Evolutionary conservation across 2,329 filamentous ascomycete species (phyloP).

Genomic region (Harringtonia aguacate): DNA sequence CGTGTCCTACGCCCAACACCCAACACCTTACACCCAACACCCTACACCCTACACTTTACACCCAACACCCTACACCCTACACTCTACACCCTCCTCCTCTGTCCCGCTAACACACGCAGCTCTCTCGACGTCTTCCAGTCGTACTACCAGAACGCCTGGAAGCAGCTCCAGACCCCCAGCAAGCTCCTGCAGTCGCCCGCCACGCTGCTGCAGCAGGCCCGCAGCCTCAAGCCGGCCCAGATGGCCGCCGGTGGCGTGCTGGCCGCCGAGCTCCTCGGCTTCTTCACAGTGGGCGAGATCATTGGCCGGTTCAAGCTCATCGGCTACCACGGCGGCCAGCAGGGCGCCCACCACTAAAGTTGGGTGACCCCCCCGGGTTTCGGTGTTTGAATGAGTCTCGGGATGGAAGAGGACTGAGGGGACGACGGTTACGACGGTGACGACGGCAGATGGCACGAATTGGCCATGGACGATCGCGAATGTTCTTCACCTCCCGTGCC

Average conservation of each 20-base stretch:
- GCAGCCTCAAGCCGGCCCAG: conserved; percentile 62
- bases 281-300: conserved; percentile 98
- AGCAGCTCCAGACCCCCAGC: conserved; percentile 58
- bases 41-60: too few species aligned
- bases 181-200: conserved; percentile 39
- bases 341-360: conserved; percentile 47
- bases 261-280: conserved; percentile 77
- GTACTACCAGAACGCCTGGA: conserved; percentile 69
- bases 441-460: too few species aligned
- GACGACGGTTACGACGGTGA: neutral
- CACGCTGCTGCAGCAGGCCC: conserved; percentile 33
- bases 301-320: conserved; percentile 91
- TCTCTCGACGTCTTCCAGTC: conserved; percentile 72
- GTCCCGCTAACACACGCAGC: conserved; percentile 30
- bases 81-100: too few species aligned
- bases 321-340: conserved; percentile 69
- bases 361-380: too few species aligned
- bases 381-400: too few species aligned
- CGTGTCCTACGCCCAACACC: too few species aligned
- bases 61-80: too few species aligned
- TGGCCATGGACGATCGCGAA: too few species aligned
- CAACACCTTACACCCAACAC: too few species aligned
- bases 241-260: conserved; percentile 66
- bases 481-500: too few species aligned
- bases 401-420: too few species aligned